A percentile compares a stretch with the other conserved stretches of the same genome.
phyloP scores from a whole-genome alignment of 805 yeast species.

The Wickerhamomyces sydowiorum region DNA sequence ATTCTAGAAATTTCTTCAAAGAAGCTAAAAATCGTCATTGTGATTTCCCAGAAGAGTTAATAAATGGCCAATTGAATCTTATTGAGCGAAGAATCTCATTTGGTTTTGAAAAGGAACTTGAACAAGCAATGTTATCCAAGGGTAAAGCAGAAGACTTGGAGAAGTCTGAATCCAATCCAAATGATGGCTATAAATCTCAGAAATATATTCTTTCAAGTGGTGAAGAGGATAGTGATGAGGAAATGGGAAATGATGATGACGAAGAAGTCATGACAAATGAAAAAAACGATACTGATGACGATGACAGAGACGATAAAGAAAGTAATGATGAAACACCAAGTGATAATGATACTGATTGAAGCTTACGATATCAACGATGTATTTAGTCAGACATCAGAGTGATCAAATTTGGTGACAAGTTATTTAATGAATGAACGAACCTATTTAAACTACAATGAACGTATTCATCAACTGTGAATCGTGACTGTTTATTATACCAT shows the following conservation, averaged over 20 bases:
- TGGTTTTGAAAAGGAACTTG: background rate
- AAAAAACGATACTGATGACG: too few species aligned
- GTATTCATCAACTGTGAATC: too few species aligned
- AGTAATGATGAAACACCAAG: too few species aligned
- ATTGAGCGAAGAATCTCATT: slow-evolving; percentile 8
- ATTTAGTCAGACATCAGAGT: too few species aligned
- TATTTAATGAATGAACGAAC: too few species aligned
- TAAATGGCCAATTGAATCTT: slow-evolving; percentile 9
- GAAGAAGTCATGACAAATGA: background rate
- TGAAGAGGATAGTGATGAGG: background rate
- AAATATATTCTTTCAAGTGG: background rate
- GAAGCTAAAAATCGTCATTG: slow-evolving; percentile 11
- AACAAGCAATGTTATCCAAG: too few species aligned
- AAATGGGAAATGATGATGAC: background rate
- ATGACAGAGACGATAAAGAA: too few species aligned
- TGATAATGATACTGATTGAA: too few species aligned
- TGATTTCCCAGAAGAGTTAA: slow-evolving; percentile 14
- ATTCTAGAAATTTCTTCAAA: slow-evolving; percentile 8
- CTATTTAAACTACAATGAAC: too few species aligned
- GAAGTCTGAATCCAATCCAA: background rate
- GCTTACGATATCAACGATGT: too few species aligned
- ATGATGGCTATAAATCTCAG: background rate
- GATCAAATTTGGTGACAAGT: too few species aligned
- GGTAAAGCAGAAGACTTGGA: background rate
- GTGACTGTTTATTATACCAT: too few species aligned